phyloP scores from a whole-genome alignment of 2,329 filamentous ascomycete genomes.

The Pseudocercospora eumusae region DNA sequence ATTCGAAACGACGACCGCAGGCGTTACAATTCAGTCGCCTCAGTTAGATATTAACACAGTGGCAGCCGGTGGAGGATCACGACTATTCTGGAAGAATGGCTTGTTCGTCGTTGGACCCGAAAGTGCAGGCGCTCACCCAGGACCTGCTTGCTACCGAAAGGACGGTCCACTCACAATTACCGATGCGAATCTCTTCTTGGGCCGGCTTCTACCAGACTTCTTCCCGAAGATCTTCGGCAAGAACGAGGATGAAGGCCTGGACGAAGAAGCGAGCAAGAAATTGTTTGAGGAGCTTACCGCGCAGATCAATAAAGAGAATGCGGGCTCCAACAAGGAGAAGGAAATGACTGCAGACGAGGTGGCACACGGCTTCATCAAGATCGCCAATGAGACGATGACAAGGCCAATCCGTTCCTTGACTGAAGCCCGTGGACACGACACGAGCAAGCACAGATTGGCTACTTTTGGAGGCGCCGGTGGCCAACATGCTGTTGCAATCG shows the following conservation, averaged over 20 bases:
- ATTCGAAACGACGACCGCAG: slow-evolving; percentile 89
- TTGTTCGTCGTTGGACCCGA: slow-evolving; percentile 89
- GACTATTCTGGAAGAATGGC: slow-evolving; percentile 84
- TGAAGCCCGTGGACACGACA: slow-evolving; percentile 89
- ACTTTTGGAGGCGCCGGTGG: slow-evolving; percentile 91
- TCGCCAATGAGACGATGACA: slow-evolving; percentile 90
- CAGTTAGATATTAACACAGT: slow-evolving; percentile 95
- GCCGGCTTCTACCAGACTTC: slow-evolving; percentile 81
- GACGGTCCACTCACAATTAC: slow-evolving; percentile 89
- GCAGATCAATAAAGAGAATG: slow-evolving; percentile 74
- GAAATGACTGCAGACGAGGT: slow-evolving; percentile 79
- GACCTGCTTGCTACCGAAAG: slow-evolving; percentile 88
- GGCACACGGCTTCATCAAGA: slow-evolving; percentile 83
- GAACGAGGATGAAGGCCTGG: slow-evolving; percentile 78
- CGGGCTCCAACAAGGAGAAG: slow-evolving; percentile 58
- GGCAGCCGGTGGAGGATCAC: slow-evolving; percentile 82
- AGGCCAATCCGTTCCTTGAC: slow-evolving; percentile 86
- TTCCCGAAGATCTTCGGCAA: slow-evolving; percentile 95
- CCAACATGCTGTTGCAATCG: slow-evolving; percentile 90
- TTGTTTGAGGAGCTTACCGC: slow-evolving; percentile 74
- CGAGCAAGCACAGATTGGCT: slow-evolving; percentile 83
- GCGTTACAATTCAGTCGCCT: slow-evolving; percentile 90
- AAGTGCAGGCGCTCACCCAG: slow-evolving; percentile 84
- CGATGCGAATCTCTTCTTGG: slow-evolving; percentile 84
- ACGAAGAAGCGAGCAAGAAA: slow-evolving; percentile 71